Conservation (phyloP, 345 rosid species). For the Camelina hispida region DNA sequence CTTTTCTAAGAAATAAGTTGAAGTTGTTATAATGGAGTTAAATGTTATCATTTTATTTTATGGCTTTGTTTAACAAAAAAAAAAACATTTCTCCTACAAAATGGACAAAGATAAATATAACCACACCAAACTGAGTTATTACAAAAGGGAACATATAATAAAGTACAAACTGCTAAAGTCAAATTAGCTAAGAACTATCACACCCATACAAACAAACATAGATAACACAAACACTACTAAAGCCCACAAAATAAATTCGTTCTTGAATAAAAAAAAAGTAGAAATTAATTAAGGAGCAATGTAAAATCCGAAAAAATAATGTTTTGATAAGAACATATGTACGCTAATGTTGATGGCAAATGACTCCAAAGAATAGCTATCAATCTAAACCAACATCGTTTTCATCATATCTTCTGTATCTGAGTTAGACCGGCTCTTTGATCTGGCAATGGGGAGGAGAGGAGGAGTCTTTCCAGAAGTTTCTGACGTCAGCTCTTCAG, state of each 20-base stretch:
- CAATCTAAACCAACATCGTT: constrained; percentile 40
- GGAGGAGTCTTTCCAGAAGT: constrained; percentile 29
- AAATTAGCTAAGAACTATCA: constrained; percentile 28
- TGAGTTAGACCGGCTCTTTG: background rate
- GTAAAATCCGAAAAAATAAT: constrained; percentile 35
- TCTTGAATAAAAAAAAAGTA: constrained; percentile 12
- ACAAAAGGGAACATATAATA: constrained; percentile 30
- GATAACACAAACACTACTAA: constrained; percentile 31
- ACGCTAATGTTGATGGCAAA: constrained; percentile 28
- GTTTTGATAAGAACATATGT: constrained; percentile 31
- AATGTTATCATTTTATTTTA: background rate
- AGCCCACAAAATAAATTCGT: constrained; percentile 21
- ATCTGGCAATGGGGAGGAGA: constrained; percentile 33
- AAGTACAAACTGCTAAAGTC: constrained; percentile 33
- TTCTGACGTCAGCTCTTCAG: constrained; percentile 66
- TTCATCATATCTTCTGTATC: constrained; percentile 35
- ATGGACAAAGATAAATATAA: constrained; percentile 18
- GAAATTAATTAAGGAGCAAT: constrained; percentile 31
- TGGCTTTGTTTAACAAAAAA: background rate
- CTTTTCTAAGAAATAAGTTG: background rate
- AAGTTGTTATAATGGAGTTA: background rate
- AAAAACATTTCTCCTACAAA: background rate
- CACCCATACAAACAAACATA: constrained; percentile 35
- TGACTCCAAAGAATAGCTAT: constrained; percentile 33
- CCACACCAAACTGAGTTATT: constrained; percentile 21